A percentile compares a stretch with the other conserved stretches of the same genome.
phyloP scores from a whole-genome alignment of 192 early-diverging fungal species.

The Coemansia sp. region DNA sequence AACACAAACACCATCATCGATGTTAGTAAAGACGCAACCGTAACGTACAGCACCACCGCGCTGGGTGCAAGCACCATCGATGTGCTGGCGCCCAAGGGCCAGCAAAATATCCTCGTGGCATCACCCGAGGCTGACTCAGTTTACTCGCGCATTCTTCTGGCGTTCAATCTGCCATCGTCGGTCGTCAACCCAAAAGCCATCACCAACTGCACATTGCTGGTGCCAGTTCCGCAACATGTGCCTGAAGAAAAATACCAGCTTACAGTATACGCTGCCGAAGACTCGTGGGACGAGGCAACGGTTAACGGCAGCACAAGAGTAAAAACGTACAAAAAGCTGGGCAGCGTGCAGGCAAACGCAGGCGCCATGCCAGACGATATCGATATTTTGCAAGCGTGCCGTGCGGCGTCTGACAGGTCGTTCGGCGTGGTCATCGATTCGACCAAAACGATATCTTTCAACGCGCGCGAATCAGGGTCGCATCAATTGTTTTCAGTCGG shows the following conservation, averaged over 20 bases:
- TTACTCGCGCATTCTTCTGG: conserved; percentile 34
- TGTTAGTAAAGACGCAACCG: conserved; percentile 24
- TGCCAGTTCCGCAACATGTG: conserved; percentile 15
- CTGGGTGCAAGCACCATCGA: not conserved
- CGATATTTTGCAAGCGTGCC: conserved; percentile 31
- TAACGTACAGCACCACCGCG: conserved; percentile 16
- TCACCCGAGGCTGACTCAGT: not conserved
- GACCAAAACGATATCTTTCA: conserved; percentile 18
- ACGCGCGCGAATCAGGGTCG: conserved; percentile 17
- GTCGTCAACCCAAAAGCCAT: conserved; percentile 12
- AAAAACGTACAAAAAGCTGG: not conserved
- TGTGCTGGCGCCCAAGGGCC: conserved; percentile 21
- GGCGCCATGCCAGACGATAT: conserved; percentile 10
- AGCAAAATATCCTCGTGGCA: conserved; percentile 11
- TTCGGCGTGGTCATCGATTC: conserved; percentile 38
- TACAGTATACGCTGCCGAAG: conserved; percentile 21
- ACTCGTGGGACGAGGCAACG: conserved; percentile 33
- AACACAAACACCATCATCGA: not conserved
- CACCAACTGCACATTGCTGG: conserved; percentile 25
- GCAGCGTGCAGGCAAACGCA: not conserved
- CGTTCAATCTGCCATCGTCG: conserved; percentile 17
- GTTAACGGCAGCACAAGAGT: conserved; percentile 18
- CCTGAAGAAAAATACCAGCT: conserved; percentile 18
- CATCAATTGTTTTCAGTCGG: conserved; percentile 19
- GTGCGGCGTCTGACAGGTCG: conserved; percentile 12